These are phyloP conservation scores for Pseudocercospora musae DNA, from an alignment of 2,329 filamentous ascomycete species.

Conservation along the genomic window DNA sequence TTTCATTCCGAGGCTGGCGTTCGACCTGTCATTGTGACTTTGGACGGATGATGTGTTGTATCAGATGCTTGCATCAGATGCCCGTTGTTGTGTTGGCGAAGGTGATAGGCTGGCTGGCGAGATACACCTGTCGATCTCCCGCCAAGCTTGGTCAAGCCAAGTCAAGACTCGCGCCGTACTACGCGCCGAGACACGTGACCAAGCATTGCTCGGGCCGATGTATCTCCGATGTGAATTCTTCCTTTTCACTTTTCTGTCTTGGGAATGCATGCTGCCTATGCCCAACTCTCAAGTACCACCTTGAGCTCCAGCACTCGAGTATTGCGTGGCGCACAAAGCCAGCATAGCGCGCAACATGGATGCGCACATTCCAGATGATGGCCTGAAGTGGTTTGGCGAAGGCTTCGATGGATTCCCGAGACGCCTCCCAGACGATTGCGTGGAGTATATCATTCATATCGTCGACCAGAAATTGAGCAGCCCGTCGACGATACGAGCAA, in stretches of 20 bases:
- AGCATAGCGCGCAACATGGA: constrained; percentile 15
- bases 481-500: constrained; percentile 55
- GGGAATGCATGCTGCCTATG: too few relatives aligned
- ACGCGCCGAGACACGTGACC: too few relatives aligned
- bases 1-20: constrained; percentile 5
- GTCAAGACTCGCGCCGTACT: too few relatives aligned
- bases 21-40: constrained; percentile 5
- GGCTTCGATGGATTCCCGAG: constrained; percentile 65
- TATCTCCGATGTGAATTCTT: too few relatives aligned
- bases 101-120: not conserved
- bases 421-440: constrained; percentile 73
- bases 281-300: too few relatives aligned
- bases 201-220: too few relatives aligned
- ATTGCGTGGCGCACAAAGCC: too few relatives aligned
- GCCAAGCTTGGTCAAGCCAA: too few relatives aligned
- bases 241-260: too few relatives aligned
- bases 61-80: not conserved
- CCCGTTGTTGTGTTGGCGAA: not conserved
- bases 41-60: constrained; percentile 1
- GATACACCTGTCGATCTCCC: not conserved
- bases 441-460: constrained; percentile 79
- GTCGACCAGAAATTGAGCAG: constrained; percentile 54
- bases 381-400: constrained; percentile 63
- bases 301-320: too few relatives aligned
- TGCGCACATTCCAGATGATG: constrained; percentile 46